A percentile compares a stretch with the other conserved stretches of the same genome.
Evolutionary conservation across 2,329 filamentous ascomycete genomes (phyloP).

Genomic region (Ilyonectria destructans): DNA sequence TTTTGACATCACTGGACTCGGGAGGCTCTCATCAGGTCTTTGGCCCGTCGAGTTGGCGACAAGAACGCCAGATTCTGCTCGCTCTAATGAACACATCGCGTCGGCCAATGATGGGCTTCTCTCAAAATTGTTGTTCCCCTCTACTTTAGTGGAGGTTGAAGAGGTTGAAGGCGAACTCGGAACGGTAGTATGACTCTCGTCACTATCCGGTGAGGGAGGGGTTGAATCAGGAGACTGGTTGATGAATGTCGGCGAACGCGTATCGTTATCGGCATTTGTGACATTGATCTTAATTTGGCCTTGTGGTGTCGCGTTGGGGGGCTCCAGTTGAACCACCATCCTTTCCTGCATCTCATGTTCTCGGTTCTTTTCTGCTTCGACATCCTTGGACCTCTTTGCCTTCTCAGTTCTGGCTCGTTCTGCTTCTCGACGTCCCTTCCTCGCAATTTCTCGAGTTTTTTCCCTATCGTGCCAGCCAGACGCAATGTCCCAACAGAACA

Average conservation of each 20-base stretch:
- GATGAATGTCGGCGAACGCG: not conserved
- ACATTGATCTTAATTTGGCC: not conserved
- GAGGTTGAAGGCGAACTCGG: too few relatives aligned
- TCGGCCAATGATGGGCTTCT: too few relatives aligned
- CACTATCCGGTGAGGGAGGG: not conserved
- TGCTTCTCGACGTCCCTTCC: conserved; percentile 62
- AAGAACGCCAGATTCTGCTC: not conserved
- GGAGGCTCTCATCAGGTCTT: not conserved
- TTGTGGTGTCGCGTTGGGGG: not conserved
- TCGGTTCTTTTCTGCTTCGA: not conserved
- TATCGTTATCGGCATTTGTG: not conserved
- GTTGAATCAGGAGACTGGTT: too few relatives aligned
- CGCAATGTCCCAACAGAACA: conserved; percentile 78
- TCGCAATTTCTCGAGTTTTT: conserved; percentile 76
- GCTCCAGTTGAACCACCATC: too few relatives aligned
- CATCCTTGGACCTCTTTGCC: conserved; percentile 26
- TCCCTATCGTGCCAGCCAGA: conserved; percentile 76
- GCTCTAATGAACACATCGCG: too few relatives aligned
- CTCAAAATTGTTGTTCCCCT: too few relatives aligned
- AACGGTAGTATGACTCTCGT: not conserved
- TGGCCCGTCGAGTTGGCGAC: not conserved
- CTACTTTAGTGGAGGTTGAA: too few relatives aligned
- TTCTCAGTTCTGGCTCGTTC: conserved; percentile 38
- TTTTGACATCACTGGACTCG: not conserved
- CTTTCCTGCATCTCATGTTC: not conserved